Percentiles rank a stretch among this genome's conserved stretches.
Evolutionary conservation across 306 rosid species (phyloP).

Genomic region (Rosa chinensis): DNA sequence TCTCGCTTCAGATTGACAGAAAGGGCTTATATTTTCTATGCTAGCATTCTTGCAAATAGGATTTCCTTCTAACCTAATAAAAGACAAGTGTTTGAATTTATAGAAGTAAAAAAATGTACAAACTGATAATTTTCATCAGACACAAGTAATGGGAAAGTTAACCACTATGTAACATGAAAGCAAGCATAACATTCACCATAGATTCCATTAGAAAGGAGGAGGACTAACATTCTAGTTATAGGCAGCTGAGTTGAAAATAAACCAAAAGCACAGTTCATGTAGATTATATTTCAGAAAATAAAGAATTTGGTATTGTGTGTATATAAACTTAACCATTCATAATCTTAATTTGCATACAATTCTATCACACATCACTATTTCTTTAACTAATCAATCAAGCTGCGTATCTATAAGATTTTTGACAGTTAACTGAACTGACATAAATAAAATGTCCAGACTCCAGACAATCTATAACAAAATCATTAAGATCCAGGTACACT

Average conservation of each 20-base stretch:
- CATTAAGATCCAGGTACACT: neutral
- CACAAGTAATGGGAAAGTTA: neutral
- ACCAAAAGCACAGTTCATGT: neutral
- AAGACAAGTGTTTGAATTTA: conserved; percentile 19
- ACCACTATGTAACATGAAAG: neutral
- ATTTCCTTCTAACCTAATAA: conserved; percentile 74
- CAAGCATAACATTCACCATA: neutral
- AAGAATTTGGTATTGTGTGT: neutral
- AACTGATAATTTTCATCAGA: conserved; percentile 14
- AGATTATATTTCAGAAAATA: neutral
- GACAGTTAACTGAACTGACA: neutral
- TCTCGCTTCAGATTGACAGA: conserved; percentile 49
- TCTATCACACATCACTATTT: neutral
- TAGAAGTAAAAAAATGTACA: conserved; percentile 15
- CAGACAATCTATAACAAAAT: neutral
- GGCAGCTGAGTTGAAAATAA: neutral
- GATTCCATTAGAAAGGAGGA: neutral
- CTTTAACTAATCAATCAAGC: neutral
- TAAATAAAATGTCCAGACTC: neutral
- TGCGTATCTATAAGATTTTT: neutral
- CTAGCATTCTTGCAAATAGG: conserved; percentile 62
- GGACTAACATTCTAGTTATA: neutral
- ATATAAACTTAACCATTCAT: neutral
- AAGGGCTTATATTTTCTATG: conserved; percentile 39
- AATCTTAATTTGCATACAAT: neutral